Conservation (phyloP, 495 filamentous ascomycete genomes). For the Neurospora sp. region DNA sequence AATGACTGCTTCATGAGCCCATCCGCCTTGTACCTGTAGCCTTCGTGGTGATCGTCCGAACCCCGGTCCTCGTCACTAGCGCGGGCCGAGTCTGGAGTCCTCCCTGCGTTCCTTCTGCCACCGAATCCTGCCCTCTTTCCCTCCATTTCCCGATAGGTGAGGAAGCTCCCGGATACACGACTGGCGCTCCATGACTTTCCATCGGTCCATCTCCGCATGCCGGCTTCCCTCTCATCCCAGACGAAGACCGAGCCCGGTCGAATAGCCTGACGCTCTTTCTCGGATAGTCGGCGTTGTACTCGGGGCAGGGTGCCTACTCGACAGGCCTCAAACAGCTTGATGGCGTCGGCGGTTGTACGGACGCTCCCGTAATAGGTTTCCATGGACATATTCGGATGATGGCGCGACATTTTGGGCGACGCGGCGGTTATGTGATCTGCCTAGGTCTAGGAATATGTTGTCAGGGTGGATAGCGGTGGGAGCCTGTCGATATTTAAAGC, state of each 20-base stretch:
- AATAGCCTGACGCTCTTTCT: constrained; percentile 93
- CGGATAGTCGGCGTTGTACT: constrained; percentile 85
- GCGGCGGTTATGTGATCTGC: not conserved
- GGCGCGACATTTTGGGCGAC: not conserved
- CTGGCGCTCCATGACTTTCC: constrained; percentile 99
- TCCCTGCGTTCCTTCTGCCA: constrained; percentile 49
- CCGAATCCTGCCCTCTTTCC: constrained; percentile 66
- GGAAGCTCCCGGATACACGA: constrained; percentile 91
- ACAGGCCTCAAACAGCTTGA: constrained; percentile 95
- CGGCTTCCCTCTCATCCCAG: constrained; percentile 97
- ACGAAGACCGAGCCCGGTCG: constrained; percentile 95
- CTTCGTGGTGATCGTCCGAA: constrained; percentile 73
- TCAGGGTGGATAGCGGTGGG: not conserved
- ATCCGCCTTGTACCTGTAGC: constrained; percentile 94
- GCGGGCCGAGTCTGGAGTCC: constrained; percentile 69
- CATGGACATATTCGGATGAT: constrained; percentile 43
- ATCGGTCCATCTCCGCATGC: constrained; percentile 97
- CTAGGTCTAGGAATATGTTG: not conserved
- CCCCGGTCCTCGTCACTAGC: constrained; percentile 67
- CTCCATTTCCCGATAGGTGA: constrained; percentile 98
- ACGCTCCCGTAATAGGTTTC: constrained; percentile 94
- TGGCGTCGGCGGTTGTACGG: constrained; percentile 85
- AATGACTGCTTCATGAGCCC: constrained; percentile 99
- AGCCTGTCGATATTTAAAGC: not conserved
- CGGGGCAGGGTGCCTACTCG: constrained; percentile 80